Evolutionary conservation across 805 yeast genomes (phyloP), one percentile per base, ranked within the genome.

Genomic region (Barnettozyma vustinii): DNA sequence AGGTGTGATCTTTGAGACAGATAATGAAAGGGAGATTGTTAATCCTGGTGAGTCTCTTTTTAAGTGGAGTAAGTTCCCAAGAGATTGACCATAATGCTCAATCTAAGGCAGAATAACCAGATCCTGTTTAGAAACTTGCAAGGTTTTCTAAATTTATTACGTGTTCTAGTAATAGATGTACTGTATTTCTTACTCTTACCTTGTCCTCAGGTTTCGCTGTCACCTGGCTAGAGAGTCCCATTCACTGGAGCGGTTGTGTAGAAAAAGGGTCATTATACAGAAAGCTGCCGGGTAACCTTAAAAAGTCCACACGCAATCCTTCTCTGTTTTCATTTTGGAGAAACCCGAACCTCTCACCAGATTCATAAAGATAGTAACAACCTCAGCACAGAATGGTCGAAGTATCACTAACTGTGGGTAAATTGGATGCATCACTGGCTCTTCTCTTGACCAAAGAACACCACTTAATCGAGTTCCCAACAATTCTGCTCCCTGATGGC

Each of bases 391-490:
- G 48, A 48, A 84, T 85, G 88, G 95, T 90, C 30, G 94, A 89
- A 68, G 97, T 91, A 10, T 84, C 95, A 40, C 76, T 92, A 36
- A 91, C 97, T 0, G 97, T 94, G 19, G 99, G 98, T 44, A 91
- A 91, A 70, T 75, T 92, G 41, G 99, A 94, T 64, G 96, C 97
- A 12, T 90, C 97, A 2, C 73, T 94, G 65, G 98, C 98, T 27
- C 74, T 94, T 42, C 74, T 94, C 41, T 77, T 95, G 36, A 92
- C 99, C 18, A 79, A 84, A 49, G 94, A 92, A 65, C 98, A 92
- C 66, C 96, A 91, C 63, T 75, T 92, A 52, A 91, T 94, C 55
- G 99, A 94, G 62, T 94, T 92, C 60, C 99, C 99, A n/a, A 89
- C 98, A 4, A 81, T 92, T 49, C 72, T 94, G 47, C 72, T 94